Base-by-base conservation (phyloP, 2,329 filamentous ascomycete genomes). In the Cylindrodendrum hubeiense region DNA sequence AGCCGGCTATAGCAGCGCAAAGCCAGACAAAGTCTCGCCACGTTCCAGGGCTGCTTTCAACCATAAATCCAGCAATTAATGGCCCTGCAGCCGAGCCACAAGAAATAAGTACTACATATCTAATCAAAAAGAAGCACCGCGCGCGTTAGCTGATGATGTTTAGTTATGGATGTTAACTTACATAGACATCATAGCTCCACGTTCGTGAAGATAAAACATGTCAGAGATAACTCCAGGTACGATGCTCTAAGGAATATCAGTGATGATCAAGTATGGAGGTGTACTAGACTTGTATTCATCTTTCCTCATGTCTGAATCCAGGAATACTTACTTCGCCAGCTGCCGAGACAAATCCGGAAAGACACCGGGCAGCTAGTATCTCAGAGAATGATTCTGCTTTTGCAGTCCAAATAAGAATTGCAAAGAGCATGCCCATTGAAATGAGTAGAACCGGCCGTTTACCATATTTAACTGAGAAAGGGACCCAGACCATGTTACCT, bases 121-220 rank as follows among this genome's bases (percentile, higher is more conserved):
- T 58, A 9, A 19, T 15, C 44, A 47, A 10, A 10, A n/a, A n/a
- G n/a, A n/a, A n/a, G n/a, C n/a, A 49, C 8, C 12, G 17, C 30
- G 3, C 9, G 28, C 9, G 17, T 9, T 15, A n/a, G n/a, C n/a
- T 30, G 24, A 12, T 5, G 4, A 30, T 10, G 8, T 10, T 13
- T 4, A 12, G 17, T 2, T 3, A n/a, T 9, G 46, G 15, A 9
- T 17, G 33, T 26, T 5, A 7, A 50, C 55, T 10, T 50, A 58
- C 44, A 58, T 46, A 3, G 55, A 22, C 55, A 58, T 58, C 55
- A 58, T 58, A 2, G 44, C 55, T 0, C 55, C 55, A 28, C 55
- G 44, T 28, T 58, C 55, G 19, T 58, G 55, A 9, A 58, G 33
- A n/a, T 50, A 58, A 17, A 58, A 58, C 55, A 58, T 58, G 33